Percentiles rank a stretch among this genome's conserved stretches.
Conservation (phyloP, 345 rosid genomes). For the Dipteronia sinensis region DNA sequence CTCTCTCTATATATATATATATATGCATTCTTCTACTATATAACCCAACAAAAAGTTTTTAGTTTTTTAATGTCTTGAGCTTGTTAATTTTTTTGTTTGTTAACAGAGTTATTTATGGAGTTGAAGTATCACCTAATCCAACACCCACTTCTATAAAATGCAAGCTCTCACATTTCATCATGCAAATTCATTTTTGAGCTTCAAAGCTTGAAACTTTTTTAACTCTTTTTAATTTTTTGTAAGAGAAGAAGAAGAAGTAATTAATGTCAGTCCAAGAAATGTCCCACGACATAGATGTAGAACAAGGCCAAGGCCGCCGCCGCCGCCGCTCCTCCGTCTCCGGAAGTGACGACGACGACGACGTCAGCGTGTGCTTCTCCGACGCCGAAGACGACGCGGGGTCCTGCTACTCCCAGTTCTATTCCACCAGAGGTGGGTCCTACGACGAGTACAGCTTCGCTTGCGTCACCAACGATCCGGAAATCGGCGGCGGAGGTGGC, state of each 20-base stretch:
- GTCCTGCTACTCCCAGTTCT: conserved; percentile 82
- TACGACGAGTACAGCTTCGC: conserved; percentile 60
- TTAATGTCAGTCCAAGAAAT: conserved; percentile 37
- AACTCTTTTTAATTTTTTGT: neutral
- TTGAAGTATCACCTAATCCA: conserved; percentile 42
- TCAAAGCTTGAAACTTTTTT: conserved; percentile 19
- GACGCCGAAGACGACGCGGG: conserved; percentile 74
- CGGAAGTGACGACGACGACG: conserved; percentile 29
- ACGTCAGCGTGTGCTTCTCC: conserved; percentile 55
- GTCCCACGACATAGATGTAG: conserved; percentile 57
- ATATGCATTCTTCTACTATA: neutral
- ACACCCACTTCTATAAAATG: conserved; percentile 34
- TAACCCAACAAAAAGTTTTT: neutral
- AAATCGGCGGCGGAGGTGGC: conserved; percentile 26
- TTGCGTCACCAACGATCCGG: conserved; percentile 48
- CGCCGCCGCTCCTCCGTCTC: conserved; percentile 34
- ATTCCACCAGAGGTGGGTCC: conserved; percentile 76
- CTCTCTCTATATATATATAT: too few species aligned
- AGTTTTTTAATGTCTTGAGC: neutral
- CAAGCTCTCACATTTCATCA: conserved; percentile 9
- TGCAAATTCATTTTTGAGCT: neutral
- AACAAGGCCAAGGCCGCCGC: conserved; percentile 50
- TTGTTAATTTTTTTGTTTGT: conserved; percentile 4
- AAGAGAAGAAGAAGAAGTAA: neutral
- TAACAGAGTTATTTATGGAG: conserved; percentile 35